phyloP scores from a whole-genome alignment of 2,329 filamentous ascomycete genomes.

The Alternaria metachromatica region DNA sequence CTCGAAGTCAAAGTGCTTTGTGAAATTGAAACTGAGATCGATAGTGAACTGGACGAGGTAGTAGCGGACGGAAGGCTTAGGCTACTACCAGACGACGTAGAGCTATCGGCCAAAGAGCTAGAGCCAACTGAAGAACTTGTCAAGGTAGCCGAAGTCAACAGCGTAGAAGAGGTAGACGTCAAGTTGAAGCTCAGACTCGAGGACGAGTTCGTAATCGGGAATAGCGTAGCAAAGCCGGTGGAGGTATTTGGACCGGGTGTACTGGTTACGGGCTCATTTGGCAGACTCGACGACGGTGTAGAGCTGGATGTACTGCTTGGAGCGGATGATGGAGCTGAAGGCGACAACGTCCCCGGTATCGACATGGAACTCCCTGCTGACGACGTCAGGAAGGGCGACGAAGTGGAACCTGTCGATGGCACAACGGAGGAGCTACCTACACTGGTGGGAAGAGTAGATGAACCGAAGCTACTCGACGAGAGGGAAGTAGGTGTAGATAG shows the following conservation, averaged over 20 bases:
- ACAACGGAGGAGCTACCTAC: neutral
- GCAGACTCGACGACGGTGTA: neutral
- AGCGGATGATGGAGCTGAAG: neutral
- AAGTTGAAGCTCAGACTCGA: neutral
- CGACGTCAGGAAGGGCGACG: neutral
- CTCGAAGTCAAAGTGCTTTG: neutral
- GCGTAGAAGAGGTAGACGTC: neutral
- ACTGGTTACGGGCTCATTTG: neutral
- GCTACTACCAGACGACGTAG: neutral
- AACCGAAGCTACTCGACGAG: neutral
- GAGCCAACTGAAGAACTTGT: neutral
- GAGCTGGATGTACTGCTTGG: neutral
- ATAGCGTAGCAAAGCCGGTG: neutral
- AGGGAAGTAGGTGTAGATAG: neutral
- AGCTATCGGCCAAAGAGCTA: neutral
- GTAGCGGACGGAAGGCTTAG: conserved; percentile 11
- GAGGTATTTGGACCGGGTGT: neutral
- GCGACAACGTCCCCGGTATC: rapidly evolving
- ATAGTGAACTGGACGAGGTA: neutral
- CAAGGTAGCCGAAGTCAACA: neutral
- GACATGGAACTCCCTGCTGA: neutral
- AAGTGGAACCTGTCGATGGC: neutral
- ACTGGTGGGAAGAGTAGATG: neutral
- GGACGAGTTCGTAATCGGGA: neutral
- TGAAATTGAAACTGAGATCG: neutral